Evolutionary conservation across 2,329 filamentous ascomycete genomes (phyloP), one percentile per base, ranked within the genome.

Genomic region (Botrytis hyacinthi): DNA sequence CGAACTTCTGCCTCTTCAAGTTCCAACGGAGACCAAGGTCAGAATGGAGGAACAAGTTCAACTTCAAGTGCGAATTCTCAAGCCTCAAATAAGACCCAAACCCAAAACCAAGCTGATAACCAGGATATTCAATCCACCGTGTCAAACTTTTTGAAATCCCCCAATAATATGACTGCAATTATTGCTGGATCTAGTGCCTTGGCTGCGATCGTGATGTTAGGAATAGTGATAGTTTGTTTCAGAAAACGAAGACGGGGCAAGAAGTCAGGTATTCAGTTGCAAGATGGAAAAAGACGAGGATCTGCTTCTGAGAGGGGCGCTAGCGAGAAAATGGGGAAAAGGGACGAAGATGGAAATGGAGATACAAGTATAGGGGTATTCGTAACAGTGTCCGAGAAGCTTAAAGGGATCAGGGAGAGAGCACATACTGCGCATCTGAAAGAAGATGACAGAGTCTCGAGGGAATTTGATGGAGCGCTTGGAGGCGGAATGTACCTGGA

Each of bases 391-490:
- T 57, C 37, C 1, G 35, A 59, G 3, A 57, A 57, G 32, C 3
- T 42, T 9, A 57, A 20, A 9, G 66, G n/a, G 10, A 32, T 57
- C 18, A 68, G 57, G 48, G n/a, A 40, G 12, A 69, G 57, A 42
- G 6, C 66, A 9, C 26, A 32, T 32, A 37, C 26, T 29, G 6
- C 37, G 7, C n/a, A 57, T 16, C 1, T 32, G 10, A 32, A 69
- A 9, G 51, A 69, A 57, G 66, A 69, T 10, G 66, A 69, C 16
- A 57, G 66, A 10, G 8, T 44, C 40, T 69, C 66, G 10, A 57
- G 48, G n/a, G 66, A 69, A 42, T 69, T 69, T 9, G 66, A 69
- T 16, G 48, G 35, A 14, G 48, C 48, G 48, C 66, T 69, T 22
- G 66, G 66, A 7, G 66, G 66, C 22, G 66, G 48, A 26, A 42